Evolutionary conservation across 306 rosid species (phyloP).

Genomic region (Delonix regia): DNA sequence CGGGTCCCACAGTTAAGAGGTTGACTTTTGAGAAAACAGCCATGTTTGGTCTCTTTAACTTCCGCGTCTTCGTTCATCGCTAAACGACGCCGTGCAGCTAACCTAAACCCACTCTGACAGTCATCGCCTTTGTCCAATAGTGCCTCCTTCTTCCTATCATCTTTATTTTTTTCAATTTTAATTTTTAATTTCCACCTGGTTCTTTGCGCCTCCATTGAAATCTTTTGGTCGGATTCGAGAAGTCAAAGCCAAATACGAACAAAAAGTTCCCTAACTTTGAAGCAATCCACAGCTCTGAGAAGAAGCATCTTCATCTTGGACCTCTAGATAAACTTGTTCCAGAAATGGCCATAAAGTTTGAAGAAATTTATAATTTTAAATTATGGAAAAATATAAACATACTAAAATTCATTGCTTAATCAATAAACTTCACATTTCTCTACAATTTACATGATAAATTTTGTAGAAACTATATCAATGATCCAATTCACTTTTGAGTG

Average conservation of each 20-base stretch:
- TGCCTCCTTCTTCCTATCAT: not conserved
- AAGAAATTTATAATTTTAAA: no score
- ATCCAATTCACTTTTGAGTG: not conserved
- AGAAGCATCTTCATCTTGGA: slow-evolving; percentile 25
- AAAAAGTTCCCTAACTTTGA: slow-evolving; percentile 9
- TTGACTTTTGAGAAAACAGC: slow-evolving; percentile 40
- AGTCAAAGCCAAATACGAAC: slow-evolving; percentile 54
- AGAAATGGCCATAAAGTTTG: not conserved
- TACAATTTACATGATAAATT: not conserved
- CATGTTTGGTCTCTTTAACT: not conserved
- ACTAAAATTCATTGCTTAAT: no score
- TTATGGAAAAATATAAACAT: no score
- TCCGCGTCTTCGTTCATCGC: not conserved
- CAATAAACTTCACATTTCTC: not conserved
- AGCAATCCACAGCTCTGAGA: not conserved
- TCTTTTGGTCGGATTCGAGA: slow-evolving; percentile 23
- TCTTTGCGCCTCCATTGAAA: not conserved
- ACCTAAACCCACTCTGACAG: slow-evolving; percentile 44
- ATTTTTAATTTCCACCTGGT: not conserved
- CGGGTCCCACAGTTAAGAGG: slow-evolving; percentile 9
- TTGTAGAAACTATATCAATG: not conserved
- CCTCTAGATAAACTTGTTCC: slow-evolving; percentile 13
- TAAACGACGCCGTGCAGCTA: slow-evolving; percentile 39
- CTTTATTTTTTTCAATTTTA: not conserved
- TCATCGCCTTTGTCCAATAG: slow-evolving; percentile 42